Percentiles rank a stretch among this genome's conserved stretches.
These are phyloP conservation scores for Colletotrichum sp. DNA, from an alignment of 2,329 filamentous ascomycete genomes.

Conservation along the genomic window DNA sequence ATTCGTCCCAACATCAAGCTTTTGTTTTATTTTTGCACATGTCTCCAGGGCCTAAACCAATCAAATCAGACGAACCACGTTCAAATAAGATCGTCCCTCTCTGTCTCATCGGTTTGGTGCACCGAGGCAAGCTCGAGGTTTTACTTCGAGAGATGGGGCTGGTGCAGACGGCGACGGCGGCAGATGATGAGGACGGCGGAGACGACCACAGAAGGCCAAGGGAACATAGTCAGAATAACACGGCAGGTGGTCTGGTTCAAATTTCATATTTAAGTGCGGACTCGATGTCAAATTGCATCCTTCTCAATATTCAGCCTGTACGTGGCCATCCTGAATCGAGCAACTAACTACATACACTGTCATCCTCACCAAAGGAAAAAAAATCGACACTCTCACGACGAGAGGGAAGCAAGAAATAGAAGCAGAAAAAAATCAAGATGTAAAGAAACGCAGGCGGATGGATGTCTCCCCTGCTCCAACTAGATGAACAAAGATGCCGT, in stretches of 20 bases:
- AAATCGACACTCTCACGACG: background rate
- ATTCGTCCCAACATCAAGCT: background rate
- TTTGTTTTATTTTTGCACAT: background rate
- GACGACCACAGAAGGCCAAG: background rate
- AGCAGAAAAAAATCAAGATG: background rate
- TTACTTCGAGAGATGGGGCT: background rate
- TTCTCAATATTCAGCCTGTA: constrained; percentile 10
- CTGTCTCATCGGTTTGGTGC: background rate
- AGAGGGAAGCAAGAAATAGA: background rate
- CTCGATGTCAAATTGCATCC: background rate
- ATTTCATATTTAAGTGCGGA: background rate
- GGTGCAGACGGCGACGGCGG: background rate
- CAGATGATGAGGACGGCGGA: background rate
- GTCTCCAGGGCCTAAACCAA: background rate
- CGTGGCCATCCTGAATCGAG: background rate
- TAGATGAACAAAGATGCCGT: constrained; percentile 34
- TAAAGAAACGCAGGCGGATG: constrained; percentile 9
- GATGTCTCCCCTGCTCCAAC: background rate
- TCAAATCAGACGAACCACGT: background rate
- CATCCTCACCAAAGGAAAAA: background rate
- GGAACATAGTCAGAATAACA: background rate
- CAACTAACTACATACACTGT: background rate
- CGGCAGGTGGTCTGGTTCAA: background rate
- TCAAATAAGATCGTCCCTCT: accelerated
- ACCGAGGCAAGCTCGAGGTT: background rate